Percentiles rank a stretch among this genome's conserved stretches.
These are phyloP conservation scores for Tuber aestivum DNA, from an alignment of 495 filamentous ascomycete genomes.

Conservation along the genomic window DNA sequence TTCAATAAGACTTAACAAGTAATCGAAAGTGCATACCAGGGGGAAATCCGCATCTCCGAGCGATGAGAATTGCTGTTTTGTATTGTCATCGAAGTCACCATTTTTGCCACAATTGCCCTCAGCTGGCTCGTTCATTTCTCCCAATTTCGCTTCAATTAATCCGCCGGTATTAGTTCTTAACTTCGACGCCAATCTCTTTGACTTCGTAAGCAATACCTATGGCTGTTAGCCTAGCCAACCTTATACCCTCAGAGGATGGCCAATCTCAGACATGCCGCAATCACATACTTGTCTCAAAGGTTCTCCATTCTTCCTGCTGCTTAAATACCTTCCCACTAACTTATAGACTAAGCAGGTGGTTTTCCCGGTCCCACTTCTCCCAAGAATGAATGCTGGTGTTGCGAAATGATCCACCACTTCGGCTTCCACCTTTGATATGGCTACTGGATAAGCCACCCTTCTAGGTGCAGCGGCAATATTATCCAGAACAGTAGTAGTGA, in stretches of 20 bases:
- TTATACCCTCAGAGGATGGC: background rate
- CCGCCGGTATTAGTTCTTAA: conserved; percentile 41
- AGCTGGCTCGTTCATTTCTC: background rate
- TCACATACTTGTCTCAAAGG: conserved; percentile 43
- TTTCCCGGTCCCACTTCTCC: too few relatives aligned
- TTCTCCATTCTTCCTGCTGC: conserved; percentile 5
- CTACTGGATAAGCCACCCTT: conserved; percentile 45
- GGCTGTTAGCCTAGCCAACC: background rate
- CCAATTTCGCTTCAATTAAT: conserved; percentile 38
- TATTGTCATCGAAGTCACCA: conserved; percentile 15
- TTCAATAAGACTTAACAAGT: conserved; percentile 44
- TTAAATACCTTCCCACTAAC: conserved; percentile 26
- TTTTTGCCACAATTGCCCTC: background rate
- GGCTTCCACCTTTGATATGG: conserved; percentile 44
- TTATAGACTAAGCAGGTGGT: too few relatives aligned
- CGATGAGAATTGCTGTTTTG: conserved; percentile 10
- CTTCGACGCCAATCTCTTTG: conserved; percentile 43
- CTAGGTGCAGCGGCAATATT: background rate
- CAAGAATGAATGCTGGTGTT: conserved; percentile 43
- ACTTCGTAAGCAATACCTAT: conserved; percentile 48
- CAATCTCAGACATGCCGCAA: background rate
- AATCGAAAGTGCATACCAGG: conserved; percentile 47
- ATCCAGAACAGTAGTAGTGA: conserved; percentile 17
- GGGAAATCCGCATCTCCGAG: conserved; percentile 44
- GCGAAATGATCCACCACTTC: conserved; percentile 43